A percentile compares a stretch with the other conserved stretches of the same genome.
phyloP scores from a whole-genome alignment of 345 rosid species.

The Garcia nutans region DNA sequence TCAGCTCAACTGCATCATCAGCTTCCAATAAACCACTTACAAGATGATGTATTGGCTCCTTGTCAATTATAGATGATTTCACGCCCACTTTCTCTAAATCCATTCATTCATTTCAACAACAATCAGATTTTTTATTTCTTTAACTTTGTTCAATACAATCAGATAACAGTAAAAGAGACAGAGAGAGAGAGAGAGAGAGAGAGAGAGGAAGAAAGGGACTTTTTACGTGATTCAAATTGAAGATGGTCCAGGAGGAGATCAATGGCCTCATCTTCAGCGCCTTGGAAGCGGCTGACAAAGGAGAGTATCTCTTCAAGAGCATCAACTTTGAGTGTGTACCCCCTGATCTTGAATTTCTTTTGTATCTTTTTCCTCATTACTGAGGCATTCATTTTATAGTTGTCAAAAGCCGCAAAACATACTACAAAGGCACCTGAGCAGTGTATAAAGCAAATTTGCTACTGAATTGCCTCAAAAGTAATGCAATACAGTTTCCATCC shows the following conservation, averaged over 20 bases:
- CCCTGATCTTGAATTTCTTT: constrained; percentile 75
- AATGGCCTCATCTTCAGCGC: constrained; percentile 65
- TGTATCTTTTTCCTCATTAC: constrained; percentile 57
- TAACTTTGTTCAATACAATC: not conserved
- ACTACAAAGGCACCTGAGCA: not conserved
- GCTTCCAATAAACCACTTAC: constrained; percentile 60
- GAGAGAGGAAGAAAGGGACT: not conserved
- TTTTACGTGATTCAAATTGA: constrained; percentile 28
- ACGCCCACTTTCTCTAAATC: constrained; percentile 37
- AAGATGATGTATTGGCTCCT: constrained; percentile 56
- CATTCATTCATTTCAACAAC: not conserved
- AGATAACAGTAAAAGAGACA: not conserved
- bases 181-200: no score
- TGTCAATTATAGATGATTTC: constrained; percentile 64
- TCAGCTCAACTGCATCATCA: constrained; percentile 58
- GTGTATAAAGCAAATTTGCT: no score
- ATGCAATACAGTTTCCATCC: no score
- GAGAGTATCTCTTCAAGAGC: constrained; percentile 67
- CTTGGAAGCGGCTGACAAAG: constrained; percentile 59
- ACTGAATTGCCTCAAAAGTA: no score
- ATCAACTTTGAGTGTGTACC: constrained; percentile 66
- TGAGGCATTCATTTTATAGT: not conserved
- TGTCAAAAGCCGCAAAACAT: not conserved
- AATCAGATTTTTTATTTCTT: not conserved
- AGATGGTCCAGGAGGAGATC: constrained; percentile 83